Evolutionary conservation across 345 rosid species (phyloP), one percentile per base, ranked within the genome.

Genomic region (Euphorbia pulcherrima): DNA sequence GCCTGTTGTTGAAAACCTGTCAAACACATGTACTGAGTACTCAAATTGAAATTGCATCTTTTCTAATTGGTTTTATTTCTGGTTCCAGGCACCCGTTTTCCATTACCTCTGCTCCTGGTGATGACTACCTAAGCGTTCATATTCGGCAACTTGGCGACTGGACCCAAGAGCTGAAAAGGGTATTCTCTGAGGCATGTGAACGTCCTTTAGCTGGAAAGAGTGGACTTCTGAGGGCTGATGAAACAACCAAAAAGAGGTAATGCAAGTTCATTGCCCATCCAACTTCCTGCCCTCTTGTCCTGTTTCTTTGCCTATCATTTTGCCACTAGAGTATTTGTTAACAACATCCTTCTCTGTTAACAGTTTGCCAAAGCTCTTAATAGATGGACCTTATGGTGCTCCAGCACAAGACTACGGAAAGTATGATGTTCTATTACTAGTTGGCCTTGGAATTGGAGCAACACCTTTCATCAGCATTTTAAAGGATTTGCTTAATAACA

Each of bases 351-450:
- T 41, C 2, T 62, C 23, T 29, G 66, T 58, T 71, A 58, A 73
- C 85, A 94, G 99, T 73, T 77, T 91, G 85, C 99, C 99, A 52
- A 94, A 88, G 89, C 97, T 94, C 73, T 68, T 79, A 39, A 94
- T 94, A 66, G 99, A 94, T 69, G 99, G 97, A 23, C 97, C 99
- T 2, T 94, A 94, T 46, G 99, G 99, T 58, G 99, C 99, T 57
- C 96, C 99, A 0, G 99, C 99, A 60, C 95, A 94, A 83, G 99
- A 94, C 68, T 94, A 91, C 64, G 57, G 73, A 21, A 94, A 89
- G 62, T 94, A 94, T 40, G 99, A 94, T 68, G 96, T 94, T 62
- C 82, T 94, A 50, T 74, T 94, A 30, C 90, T 94, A 13, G 97
- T 94, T 65, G 99, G 99, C 44, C 89, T 91, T 41, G 99, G 99